Base-by-base conservation (phyloP, 805 yeast genomes). In the Yamadazyma endophytica region DNA sequence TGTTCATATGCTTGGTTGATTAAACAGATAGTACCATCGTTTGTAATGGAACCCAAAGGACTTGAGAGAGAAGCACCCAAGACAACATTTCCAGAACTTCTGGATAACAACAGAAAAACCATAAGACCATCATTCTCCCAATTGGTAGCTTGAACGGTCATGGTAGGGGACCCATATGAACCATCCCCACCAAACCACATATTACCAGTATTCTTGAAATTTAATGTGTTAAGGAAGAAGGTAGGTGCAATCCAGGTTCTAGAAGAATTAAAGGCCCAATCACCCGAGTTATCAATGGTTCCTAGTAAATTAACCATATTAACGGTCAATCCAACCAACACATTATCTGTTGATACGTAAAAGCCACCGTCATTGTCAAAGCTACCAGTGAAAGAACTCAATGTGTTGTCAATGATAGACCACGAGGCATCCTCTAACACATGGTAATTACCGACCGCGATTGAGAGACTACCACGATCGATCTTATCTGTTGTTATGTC, bases 11-110 rank as follows among this genome's bases (percentile, higher is more conserved):
- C 39, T 26, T 39, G 37, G 28, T 51, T 47, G 18, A 38, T 35
- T 33, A 56, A 43, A 40, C 61, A 56, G 31, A 56, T 53, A 14
- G 46, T 42, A 33, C 61, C 61, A 19, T 41, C 30, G 29, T 56
- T 56, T 20, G 36, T 42, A 20, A 54, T 46, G 13, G 38, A 24
- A 5, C 42, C 37, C 12, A 21, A n/a, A 9, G 39, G 35, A 18
- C 13, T 16, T 14, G 31, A 9, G 12, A 34, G 17, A 16, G 37
- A 14, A 16, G 35, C 26, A 21, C 54, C 56, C n/a, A 49, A 36
- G 12, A 29, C 27, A 13, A 40, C 49, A 17, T 25, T 26, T 18
- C 41, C 44, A n/a, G 33, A 18, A 16, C 31, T 28, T 34, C 44
- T 36, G 8, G 33, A 5, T 6, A 24, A 26, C 26, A 43, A 43